These are phyloP conservation scores for Penicillium verhagenii DNA, from an alignment of 495 filamentous ascomycete species.

Conservation along the genomic window DNA sequence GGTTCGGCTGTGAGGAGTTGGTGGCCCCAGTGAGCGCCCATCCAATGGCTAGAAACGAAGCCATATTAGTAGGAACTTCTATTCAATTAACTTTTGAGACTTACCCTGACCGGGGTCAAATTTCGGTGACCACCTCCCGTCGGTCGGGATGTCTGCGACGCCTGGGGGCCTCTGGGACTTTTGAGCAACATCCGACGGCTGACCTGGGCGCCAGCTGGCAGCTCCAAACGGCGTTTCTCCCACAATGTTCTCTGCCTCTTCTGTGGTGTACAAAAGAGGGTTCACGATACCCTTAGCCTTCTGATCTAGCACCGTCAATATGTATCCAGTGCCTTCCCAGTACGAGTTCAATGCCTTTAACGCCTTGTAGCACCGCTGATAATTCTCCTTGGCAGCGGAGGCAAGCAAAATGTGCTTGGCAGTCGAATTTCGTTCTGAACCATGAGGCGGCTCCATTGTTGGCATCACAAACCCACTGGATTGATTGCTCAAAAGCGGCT, in stretches of 20 bases:
- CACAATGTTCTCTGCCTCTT: slow-evolving; percentile 69
- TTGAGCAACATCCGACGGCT: slow-evolving; percentile 24
- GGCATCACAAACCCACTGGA: slow-evolving; percentile 45
- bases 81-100: slow-evolving; percentile 25
- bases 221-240: slow-evolving; percentile 41
- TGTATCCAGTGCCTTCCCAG: slow-evolving; percentile 85
- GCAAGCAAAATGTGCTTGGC: slow-evolving; percentile 71
- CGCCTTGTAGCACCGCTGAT: slow-evolving; percentile 78
- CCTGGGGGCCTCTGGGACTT: slow-evolving; percentile 22
- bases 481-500: slow-evolving; percentile 36
- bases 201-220: slow-evolving; percentile 42
- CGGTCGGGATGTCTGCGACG: slow-evolving; percentile 25
- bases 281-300: slow-evolving; percentile 82
- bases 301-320: slow-evolving; percentile 80
- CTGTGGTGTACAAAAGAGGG: slow-evolving; percentile 71
- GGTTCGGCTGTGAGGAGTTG: slow-evolving; percentile 75
- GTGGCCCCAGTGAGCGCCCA: slow-evolving; percentile 80
- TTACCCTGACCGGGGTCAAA: slow-evolving; percentile 55
- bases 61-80: slow-evolving; percentile 8
- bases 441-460: slow-evolving; percentile 32
- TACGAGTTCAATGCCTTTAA: slow-evolving; percentile 72
- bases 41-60: slow-evolving; percentile 56
- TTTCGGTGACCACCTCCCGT: slow-evolving; percentile 42
- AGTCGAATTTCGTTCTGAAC: slow-evolving; percentile 47
- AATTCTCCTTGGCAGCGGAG: slow-evolving; percentile 73